phyloP scores from a whole-genome alignment of 2,329 filamentous ascomycete species.

The Lachnellula cervina region DNA sequence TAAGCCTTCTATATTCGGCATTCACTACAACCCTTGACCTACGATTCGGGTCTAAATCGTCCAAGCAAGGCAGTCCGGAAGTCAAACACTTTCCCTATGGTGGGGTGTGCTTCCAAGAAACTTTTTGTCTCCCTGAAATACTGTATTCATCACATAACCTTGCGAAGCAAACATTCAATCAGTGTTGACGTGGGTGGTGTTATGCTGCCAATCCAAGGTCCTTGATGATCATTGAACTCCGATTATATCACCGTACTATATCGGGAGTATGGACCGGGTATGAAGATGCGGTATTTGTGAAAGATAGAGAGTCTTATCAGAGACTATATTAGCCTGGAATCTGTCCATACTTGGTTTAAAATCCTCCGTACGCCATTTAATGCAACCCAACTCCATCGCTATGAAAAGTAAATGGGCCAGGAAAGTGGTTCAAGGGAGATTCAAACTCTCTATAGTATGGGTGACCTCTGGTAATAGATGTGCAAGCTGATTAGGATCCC shows the following conservation, averaged over 20 bases:
- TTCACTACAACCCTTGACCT: background rate
- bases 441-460: constrained; percentile 51
- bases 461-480: constrained; percentile 68
- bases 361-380: background rate
- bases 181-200: background rate
- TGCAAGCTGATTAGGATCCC: constrained; percentile 73
- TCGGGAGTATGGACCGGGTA: background rate
- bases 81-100: background rate
- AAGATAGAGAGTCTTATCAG: background rate
- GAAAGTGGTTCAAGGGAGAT: constrained; percentile 16
- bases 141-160: too few relatives aligned
- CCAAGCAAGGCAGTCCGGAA: background rate
- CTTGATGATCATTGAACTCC: background rate
- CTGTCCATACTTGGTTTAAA: background rate
- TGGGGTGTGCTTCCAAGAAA: background rate
- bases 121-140: too few relatives aligned
- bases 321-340: background rate
- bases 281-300: background rate
- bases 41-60: background rate
- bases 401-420: background rate
- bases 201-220: background rate
- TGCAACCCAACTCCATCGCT: constrained; percentile 2
- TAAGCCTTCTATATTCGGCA: too few relatives aligned
- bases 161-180: background rate
- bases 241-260: background rate